Base-by-base conservation (phyloP, 2,329 filamentous ascomycete species). In the Emmonsia crescens region DNA sequence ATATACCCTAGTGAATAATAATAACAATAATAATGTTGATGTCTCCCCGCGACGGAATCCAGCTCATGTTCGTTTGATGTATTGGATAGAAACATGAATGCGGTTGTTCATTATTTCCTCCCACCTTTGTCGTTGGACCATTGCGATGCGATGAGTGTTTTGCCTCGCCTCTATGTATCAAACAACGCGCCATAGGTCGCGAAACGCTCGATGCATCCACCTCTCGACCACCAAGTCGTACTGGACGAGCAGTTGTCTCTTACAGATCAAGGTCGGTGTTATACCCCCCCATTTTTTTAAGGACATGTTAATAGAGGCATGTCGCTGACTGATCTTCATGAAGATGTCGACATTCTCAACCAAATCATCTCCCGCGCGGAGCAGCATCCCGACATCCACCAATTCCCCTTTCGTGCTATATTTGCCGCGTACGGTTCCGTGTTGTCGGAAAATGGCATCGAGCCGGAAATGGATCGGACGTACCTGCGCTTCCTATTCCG, bases 401-500 rank as follows among this genome's bases (percentile, higher is more conserved):
- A 83, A 61, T 79, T 88, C 27, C 86, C 89, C 3, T 90, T 88
- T 62, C 85, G 86, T 70, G 89, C 90, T 10, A 82, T 96, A 21
- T 95, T 95, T 75, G 81, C 82, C 60, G 89, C 90, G 36, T 95
- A 95, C 71, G 88, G 94, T 70, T 80, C 84, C 61, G 81, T 92
- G 49, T 82, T 96, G n/a, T 83, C 83, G 5, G 79, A 85, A 66
- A 79, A 89, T 77, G 87, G 85, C 60, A 78, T 90, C 65, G 82
- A 89, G 63, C 81, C 85, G n/a, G 85, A 89, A 68, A 81, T 88
- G 66, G 89, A 92, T 69, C 85, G 86, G 67, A 84, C 88, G 67
- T 87, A 91, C 69, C 85, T 91, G 66, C 84, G 87, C 65, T 86
- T 95, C 68, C 76, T 96, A 61, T 89, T 94, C 72, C 87, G 87